A percentile compares a stretch with the other conserved stretches of the same genome.
These are phyloP conservation scores for Mediolabrus comicus DNA, from an alignment of 108 stramenopile species.

Conservation along the genomic window DNA sequence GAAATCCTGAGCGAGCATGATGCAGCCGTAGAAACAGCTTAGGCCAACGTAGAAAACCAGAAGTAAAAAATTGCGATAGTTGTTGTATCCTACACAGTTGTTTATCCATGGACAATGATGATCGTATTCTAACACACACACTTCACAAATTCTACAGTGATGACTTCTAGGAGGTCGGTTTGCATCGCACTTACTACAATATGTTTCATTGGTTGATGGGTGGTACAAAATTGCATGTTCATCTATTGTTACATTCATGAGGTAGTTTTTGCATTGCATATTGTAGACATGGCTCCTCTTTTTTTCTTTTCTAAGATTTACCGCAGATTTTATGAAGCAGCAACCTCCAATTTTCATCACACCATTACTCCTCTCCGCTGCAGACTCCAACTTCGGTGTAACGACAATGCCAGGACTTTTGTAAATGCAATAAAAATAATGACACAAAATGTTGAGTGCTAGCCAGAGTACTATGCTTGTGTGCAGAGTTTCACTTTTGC, in stretches of 20 bases:
- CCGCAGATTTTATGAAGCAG: constrained; percentile 10
- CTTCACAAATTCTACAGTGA: constrained; percentile 70
- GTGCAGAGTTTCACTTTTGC: constrained; percentile 40
- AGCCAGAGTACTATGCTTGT: constrained; percentile 53
- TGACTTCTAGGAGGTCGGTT: constrained; percentile 76
- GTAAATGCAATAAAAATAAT: constrained; percentile 54
- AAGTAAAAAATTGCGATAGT: constrained; percentile 77
- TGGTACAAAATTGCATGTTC: constrained; percentile 14
- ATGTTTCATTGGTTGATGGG: constrained; percentile 42
- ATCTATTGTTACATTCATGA: background rate
- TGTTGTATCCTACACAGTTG: constrained; percentile 93
- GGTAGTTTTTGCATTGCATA: constrained; percentile 7
- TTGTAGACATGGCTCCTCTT: constrained; percentile 11
- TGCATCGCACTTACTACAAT: constrained; percentile 62
- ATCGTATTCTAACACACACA: constrained; percentile 86
- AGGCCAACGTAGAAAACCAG: constrained; percentile 57
- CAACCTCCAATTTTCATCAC: constrained; percentile 23
- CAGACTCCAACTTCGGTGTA: background rate
- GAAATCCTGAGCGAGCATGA: constrained; percentile 57
- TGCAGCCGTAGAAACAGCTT: constrained; percentile 66
- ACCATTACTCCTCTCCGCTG: background rate
- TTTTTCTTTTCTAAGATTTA: constrained; percentile 4
- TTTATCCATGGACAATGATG: constrained; percentile 98
- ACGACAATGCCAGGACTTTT: constrained; percentile 67
- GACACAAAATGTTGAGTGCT: constrained; percentile 57